Evolutionary conservation across 2,329 filamentous ascomycete species (phyloP), one percentile per base, ranked within the genome.

Genomic region (Xylaria polymorpha): DNA sequence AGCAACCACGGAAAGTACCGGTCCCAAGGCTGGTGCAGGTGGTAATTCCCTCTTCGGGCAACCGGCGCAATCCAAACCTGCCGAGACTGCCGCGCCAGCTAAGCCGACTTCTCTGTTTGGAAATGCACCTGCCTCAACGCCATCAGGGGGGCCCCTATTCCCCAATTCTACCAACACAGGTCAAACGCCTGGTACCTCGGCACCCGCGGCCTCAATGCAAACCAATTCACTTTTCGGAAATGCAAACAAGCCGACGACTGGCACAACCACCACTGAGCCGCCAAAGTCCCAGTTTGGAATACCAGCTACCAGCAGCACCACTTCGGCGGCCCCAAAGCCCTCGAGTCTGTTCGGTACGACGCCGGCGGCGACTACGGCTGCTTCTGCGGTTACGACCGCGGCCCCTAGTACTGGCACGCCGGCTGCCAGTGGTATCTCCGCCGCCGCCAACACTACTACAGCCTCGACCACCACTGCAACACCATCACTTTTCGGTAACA

Each of bases 391-490:
- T 29, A 66, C 77, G 18, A 72, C 76, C 29, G 44, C 76, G 20
- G 69, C 74, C 4, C 58, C 75, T 22, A 67, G 65, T 55, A 65
- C 72, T 8, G 69, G 79, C 4, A 68, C 81, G 15, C 71, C 80
- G 32, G 67, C 80, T 43, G 61, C 79, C 61, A 70, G 68, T 66
- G 72, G 72, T 60, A 25, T 71, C n/a, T 44, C 58, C n/a, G 55
- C 75, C n/a, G 55, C 75, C 29, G 65, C 77, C n/a, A 59, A 68
- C 44, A 70, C 74, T 3, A 63, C 69, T n/a, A 69, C 77, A 7
- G 66, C 77, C 39, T 37, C 75, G 12, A 65, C 76, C 25, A 79
- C 80, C 46, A 69, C 77, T n/a, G 58, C 79, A 10, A 72, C 81
- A n/a, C 73, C 80, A 18, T 70, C 76, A 7, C 61, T 78, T 22